A percentile compares a stretch with the other conserved stretches of the same genome.
These are phyloP conservation scores for Stentor roeselii DNA, from an alignment of 73 alveolate species.

Conservation along the genomic window DNA sequence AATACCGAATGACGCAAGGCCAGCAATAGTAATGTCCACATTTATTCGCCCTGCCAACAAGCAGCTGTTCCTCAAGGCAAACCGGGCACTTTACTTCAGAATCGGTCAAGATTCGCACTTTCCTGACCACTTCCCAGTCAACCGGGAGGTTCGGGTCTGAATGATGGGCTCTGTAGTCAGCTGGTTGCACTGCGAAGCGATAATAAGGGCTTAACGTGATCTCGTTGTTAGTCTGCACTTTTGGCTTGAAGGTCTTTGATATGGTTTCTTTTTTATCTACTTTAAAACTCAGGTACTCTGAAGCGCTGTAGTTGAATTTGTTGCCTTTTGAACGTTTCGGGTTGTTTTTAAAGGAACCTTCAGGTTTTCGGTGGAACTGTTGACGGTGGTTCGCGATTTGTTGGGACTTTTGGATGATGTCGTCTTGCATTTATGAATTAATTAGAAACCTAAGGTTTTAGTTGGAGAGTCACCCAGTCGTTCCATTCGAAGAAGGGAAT, in stretches of 20 bases:
- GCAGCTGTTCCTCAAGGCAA: conserved; percentile 18
- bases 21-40: conserved; percentile 31
- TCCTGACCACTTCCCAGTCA: neutral
- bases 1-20: conserved; percentile 32
- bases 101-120: neutral
- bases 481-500: neutral
- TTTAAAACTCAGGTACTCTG: conserved; percentile 1
- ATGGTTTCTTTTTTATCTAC: neutral
- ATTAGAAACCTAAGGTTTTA: too few relatives aligned
- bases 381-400: neutral
- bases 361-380: neutral
- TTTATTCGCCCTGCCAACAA: neutral
- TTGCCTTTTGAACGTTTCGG: neutral
- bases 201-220: conserved; percentile 11
- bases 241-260: neutral
- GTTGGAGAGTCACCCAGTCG: neutral
- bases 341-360: neutral
- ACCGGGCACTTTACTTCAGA: conserved; percentile 14
- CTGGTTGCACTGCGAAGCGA: neutral
- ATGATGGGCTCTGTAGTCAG: neutral
- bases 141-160: conserved; percentile 12
- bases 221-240: neutral
- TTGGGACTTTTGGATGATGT: neutral
- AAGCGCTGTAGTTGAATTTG: neutral
- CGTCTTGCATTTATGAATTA: conserved; percentile 5